phyloP scores from a whole-genome alignment of 305 asterid species.

The Fraxinus latifolia region DNA sequence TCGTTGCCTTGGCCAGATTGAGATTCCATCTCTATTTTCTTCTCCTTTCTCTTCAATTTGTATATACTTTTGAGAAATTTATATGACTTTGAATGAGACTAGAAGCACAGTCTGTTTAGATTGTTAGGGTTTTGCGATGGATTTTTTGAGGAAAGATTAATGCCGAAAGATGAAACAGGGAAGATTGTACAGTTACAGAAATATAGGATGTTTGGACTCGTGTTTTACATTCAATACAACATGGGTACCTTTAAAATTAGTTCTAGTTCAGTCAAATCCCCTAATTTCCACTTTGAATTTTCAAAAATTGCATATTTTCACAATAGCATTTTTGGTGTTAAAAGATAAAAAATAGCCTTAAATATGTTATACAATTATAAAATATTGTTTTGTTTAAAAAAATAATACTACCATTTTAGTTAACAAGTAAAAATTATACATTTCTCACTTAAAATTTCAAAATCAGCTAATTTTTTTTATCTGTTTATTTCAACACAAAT shows the following conservation, averaged over 20 bases:
- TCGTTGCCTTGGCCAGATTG: constrained; percentile 40
- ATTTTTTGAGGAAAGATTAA: neutral
- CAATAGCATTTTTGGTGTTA: too few species aligned
- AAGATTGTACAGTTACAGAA: neutral
- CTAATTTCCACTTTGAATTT: too few species aligned
- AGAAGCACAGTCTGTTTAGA: neutral
- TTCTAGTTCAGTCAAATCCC: too few species aligned
- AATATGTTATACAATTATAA: too few species aligned
- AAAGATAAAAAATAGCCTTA: too few species aligned
- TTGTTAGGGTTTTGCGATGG: neutral
- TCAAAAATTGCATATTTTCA: too few species aligned
- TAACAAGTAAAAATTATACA: too few species aligned
- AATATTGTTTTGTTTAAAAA: too few species aligned
- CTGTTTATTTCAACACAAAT: too few species aligned
- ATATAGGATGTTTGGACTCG: neutral
- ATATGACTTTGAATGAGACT: neutral
- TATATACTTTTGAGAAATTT: neutral
- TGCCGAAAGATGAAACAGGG: neutral
- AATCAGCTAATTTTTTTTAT: too few species aligned
- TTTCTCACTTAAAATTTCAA: too few species aligned
- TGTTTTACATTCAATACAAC: neutral
- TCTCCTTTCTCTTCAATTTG: neutral
- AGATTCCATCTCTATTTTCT: constrained; percentile 41
- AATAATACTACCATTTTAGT: too few species aligned
- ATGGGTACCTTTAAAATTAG: neutral